Percentiles rank a stretch among this genome's conserved stretches.
Evolutionary conservation across 2,329 filamentous ascomycete genomes (phyloP).

Genomic region (Cordyceps cicadae): DNA sequence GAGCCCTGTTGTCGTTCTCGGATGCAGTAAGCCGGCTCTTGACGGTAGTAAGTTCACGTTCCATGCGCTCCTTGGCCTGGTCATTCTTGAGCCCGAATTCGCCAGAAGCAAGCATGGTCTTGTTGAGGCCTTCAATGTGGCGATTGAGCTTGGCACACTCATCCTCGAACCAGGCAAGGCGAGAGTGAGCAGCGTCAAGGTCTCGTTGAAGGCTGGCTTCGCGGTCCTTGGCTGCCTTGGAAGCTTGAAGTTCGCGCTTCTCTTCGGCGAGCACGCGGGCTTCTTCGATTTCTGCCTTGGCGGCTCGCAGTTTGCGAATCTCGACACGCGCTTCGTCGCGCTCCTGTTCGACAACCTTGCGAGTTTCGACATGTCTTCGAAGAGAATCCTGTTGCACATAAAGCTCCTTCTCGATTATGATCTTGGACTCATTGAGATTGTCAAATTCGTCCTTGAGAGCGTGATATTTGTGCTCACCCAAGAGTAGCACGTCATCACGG

Average conservation of each 20-base stretch:
- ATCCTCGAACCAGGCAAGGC: conserved; percentile 68
- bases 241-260: conserved; percentile 71
- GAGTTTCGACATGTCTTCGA: conserved; percentile 74
- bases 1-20: conserved; percentile 87
- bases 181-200: conserved; percentile 67
- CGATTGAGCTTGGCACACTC: conserved; percentile 69
- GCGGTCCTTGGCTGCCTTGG: conserved; percentile 68
- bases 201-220: conserved; percentile 71
- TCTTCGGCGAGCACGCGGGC: conserved; percentile 76
- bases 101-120: conserved; percentile 80
- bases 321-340: conserved; percentile 84
- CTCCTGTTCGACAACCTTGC: conserved; percentile 71
- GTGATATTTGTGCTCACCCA: conserved; percentile 80
- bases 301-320: conserved; percentile 70
- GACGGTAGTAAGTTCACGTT: conserved; percentile 82
- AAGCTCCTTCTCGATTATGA: conserved; percentile 95
- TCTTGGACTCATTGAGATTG: conserved; percentile 84
- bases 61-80: conserved; percentile 86
- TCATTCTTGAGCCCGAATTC: conserved; percentile 85
- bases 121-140: conserved; percentile 78
- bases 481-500: conserved; percentile 82
- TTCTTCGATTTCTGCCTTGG: conserved; percentile 79
- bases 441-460: conserved; percentile 79
- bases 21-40: conserved; percentile 85
- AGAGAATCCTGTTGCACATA: conserved; percentile 92